Percentiles rank a stretch among this genome's conserved stretches.
Evolutionary conservation across 1,284 basidiomycete genomes (phyloP).

Genomic region (Apiotrichum domesticum): DNA sequence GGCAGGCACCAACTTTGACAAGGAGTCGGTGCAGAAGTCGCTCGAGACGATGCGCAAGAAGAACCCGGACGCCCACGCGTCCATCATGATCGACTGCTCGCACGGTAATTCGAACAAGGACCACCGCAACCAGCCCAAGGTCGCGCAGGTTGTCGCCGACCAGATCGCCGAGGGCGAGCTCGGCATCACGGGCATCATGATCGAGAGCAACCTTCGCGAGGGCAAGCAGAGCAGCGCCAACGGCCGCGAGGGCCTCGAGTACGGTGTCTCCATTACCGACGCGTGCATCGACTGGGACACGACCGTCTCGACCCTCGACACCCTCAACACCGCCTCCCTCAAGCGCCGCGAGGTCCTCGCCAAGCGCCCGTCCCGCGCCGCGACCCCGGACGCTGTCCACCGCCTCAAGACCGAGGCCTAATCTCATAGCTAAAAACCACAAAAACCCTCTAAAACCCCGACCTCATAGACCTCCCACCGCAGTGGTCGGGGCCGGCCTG

Average conservation of each 20-base stretch:
- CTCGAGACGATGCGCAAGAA: conserved; percentile 64
- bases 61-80: conserved; percentile 44
- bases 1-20: conserved; percentile 65
- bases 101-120: conserved; percentile 84
- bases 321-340: conserved; percentile 55
- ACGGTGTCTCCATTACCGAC: conserved; percentile 84
- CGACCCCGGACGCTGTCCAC: conserved; percentile 21
- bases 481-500: too few relatives aligned
- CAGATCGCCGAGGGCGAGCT: conserved; percentile 71
- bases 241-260: conserved; percentile 60
- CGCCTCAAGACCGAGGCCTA: conserved; percentile 22
- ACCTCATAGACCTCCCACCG: too few relatives aligned
- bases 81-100: conserved; percentile 50
- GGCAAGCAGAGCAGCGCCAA: conserved; percentile 65
- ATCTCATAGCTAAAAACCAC: not conserved
- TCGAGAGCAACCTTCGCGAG: conserved; percentile 86
- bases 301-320: conserved; percentile 63
- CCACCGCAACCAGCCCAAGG: conserved; percentile 86
- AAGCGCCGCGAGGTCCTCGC: conserved; percentile 32
- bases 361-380: conserved; percentile 15
- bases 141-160: conserved; percentile 78
- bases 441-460: not conserved
- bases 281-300: conserved; percentile 89
- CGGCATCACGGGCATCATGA: conserved; percentile 80
- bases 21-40: conserved; percentile 69